Percentiles rank a stretch among this genome's conserved stretches.
Conservation (phyloP, 495 filamentous ascomycete genomes). For the Xanthoparmelia taractica region DNA sequence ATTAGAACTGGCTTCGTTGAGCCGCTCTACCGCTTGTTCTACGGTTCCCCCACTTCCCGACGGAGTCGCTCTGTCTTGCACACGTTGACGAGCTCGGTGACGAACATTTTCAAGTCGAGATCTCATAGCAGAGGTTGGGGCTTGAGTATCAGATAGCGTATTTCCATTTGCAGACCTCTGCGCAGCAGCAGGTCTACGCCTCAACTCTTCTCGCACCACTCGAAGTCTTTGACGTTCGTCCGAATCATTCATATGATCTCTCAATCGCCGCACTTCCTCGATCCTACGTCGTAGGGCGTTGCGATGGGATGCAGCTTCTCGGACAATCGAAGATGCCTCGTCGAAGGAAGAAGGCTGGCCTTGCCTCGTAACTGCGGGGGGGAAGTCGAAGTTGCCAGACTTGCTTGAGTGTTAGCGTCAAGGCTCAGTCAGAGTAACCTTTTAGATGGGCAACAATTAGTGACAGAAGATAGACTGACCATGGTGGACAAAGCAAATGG, state of each 20-base stretch:
- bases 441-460: background rate
- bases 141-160: slow-evolving; percentile 2
- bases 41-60: slow-evolving; percentile 19
- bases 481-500: slow-evolving; percentile 23
- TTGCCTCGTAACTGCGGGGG: slow-evolving; percentile 17
- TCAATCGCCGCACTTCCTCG: slow-evolving; percentile 10
- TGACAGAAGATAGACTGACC: slow-evolving; percentile 14
- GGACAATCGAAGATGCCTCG: slow-evolving; percentile 3
- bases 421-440: too few species aligned
- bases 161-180: slow-evolving; percentile 3
- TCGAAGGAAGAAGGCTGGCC: slow-evolving; percentile 6
- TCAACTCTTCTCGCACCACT: slow-evolving; percentile 13
- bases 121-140: slow-evolving; percentile 24
- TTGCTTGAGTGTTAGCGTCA: slow-evolving; percentile 26
- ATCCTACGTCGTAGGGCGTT: slow-evolving; percentile 6
- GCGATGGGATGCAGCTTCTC: slow-evolving; percentile 14
- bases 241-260: slow-evolving; percentile 12
- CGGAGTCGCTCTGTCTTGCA: slow-evolving; percentile 22
- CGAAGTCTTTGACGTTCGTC: slow-evolving; percentile 15
- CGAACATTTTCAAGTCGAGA: slow-evolving; percentile 17
- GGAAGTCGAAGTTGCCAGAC: slow-evolving; percentile 54
- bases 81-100: slow-evolving; percentile 5
- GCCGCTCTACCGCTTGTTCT: slow-evolving; percentile 30
- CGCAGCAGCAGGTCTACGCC: slow-evolving; percentile 9
- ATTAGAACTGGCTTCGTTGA: slow-evolving; percentile 39